Conservation (phyloP, 768 basidiomycete species). For the Macrolepiota dolichaula region DNA sequence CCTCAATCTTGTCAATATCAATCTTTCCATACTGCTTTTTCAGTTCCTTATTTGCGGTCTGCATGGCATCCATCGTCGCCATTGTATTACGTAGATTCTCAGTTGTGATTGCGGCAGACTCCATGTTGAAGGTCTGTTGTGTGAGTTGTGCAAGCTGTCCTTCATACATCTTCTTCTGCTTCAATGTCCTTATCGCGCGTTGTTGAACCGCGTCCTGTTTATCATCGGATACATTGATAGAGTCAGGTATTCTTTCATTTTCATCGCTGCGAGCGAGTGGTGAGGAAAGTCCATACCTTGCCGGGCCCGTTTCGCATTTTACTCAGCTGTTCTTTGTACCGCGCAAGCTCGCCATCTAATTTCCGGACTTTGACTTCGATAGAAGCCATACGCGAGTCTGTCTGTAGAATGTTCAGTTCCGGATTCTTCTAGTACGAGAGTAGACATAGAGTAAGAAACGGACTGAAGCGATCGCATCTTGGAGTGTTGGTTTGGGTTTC, state of each 20-base stretch:
- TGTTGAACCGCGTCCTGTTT: slow-evolving; percentile 87
- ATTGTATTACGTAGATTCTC: slow-evolving; percentile 98
- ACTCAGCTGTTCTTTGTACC: slow-evolving; percentile 95
- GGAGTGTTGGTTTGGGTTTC: slow-evolving; percentile 82
- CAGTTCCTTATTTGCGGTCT: slow-evolving; percentile 92
- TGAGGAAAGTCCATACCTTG: slow-evolving; percentile 54
- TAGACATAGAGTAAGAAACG: slow-evolving; percentile 22
- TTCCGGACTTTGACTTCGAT: slow-evolving; percentile 98
- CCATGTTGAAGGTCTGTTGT: slow-evolving; percentile 99
- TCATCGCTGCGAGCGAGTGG: too few relatives aligned
- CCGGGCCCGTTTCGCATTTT: slow-evolving; percentile 93
- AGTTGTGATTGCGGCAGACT: slow-evolving; percentile 91
- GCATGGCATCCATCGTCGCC: slow-evolving; percentile 98
- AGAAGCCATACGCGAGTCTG: slow-evolving; percentile 79
- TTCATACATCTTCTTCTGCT: slow-evolving; percentile 97
- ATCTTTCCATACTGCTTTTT: slow-evolving; percentile 97
- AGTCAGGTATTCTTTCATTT: too few relatives aligned
- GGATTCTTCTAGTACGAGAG: too few relatives aligned
- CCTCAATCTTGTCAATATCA: slow-evolving; percentile 98
- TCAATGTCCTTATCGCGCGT: slow-evolving; percentile 88
- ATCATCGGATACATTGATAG: not conserved
- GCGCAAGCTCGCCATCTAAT: slow-evolving; percentile 85
- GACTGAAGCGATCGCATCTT: slow-evolving; percentile 91
- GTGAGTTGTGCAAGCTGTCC: slow-evolving; percentile 84
- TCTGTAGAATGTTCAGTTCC: slow-evolving; percentile 43